phyloP scores from a whole-genome alignment of 495 filamentous ascomycete genomes.

The Cenococcum geophilum region DNA sequence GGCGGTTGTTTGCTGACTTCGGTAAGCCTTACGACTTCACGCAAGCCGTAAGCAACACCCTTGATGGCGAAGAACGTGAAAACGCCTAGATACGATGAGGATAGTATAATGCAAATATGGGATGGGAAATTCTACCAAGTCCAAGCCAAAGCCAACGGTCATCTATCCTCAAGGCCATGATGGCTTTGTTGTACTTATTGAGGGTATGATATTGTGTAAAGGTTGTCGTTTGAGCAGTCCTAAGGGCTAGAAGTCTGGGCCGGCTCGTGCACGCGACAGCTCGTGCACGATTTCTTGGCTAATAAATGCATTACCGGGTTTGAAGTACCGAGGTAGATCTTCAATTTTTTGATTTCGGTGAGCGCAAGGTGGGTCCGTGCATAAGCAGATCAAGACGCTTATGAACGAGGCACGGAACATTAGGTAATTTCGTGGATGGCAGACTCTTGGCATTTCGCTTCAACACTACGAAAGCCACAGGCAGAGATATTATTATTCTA shows the following conservation, averaged over 20 bases:
- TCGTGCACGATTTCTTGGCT: no score
- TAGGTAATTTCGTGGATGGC: background rate
- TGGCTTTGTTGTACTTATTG: background rate
- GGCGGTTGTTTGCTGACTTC: slow-evolving; percentile 13
- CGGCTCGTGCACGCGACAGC: no score
- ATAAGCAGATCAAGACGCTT: no score
- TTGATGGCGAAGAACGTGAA: slow-evolving; percentile 32
- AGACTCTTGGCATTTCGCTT: background rate
- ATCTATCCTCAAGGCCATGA: slow-evolving; percentile 31
- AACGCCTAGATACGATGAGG: slow-evolving; percentile 15
- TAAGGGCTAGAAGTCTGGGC: no score
- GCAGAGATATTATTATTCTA: background rate
- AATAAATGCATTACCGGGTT: no score
- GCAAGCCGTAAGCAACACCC: slow-evolving; percentile 28
- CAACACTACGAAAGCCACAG: background rate
- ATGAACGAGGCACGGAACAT: no score
- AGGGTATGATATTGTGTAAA: no score
- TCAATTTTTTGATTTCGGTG: no score
- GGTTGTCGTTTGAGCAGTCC: no score
- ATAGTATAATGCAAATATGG: background rate
- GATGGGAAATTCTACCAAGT: slow-evolving; percentile 22
- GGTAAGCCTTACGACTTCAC: slow-evolving; percentile 27
- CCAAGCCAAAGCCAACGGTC: slow-evolving; percentile 40
- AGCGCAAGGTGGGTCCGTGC: no score
- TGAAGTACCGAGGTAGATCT: no score